Evolutionary conservation across 305 asterid genomes (phyloP).

Genomic region (Striga hermonthica): DNA sequence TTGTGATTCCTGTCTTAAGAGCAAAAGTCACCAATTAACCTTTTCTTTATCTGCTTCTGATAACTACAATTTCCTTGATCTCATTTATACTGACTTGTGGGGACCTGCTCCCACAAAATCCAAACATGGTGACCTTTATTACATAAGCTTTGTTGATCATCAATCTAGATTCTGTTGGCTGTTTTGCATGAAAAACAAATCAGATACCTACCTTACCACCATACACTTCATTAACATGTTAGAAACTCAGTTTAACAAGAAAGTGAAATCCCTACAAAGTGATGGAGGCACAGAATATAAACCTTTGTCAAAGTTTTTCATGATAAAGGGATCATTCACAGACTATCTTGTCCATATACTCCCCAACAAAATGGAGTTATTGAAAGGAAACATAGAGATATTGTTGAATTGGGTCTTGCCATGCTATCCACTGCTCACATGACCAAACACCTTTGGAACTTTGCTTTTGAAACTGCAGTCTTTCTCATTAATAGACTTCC

Average conservation of each 20-base stretch:
- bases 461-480: not conserved
- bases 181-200: too few species aligned
- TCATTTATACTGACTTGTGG: too few species aligned
- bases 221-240: not conserved
- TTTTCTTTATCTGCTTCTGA: too few species aligned
- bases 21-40: too few species aligned
- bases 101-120: too few species aligned
- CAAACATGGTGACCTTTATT: too few species aligned
- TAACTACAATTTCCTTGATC: too few species aligned
- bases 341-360: not conserved
- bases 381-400: too few species aligned
- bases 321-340: not conserved
- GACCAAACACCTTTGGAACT: not conserved
- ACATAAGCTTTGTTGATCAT: too few species aligned
- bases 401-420: not conserved
- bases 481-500: not conserved
- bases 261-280: not conserved
- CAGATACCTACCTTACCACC: not conserved
- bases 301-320: too few species aligned
- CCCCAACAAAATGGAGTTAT: not conserved
- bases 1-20: not conserved
- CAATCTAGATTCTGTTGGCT: not conserved
- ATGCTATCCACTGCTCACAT: not conserved
- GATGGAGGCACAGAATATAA: too few species aligned
- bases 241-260: not conserved